Evolutionary conservation across 305 asterid genomes (phyloP).

Genomic region (Fraxinus platypoda): DNA sequence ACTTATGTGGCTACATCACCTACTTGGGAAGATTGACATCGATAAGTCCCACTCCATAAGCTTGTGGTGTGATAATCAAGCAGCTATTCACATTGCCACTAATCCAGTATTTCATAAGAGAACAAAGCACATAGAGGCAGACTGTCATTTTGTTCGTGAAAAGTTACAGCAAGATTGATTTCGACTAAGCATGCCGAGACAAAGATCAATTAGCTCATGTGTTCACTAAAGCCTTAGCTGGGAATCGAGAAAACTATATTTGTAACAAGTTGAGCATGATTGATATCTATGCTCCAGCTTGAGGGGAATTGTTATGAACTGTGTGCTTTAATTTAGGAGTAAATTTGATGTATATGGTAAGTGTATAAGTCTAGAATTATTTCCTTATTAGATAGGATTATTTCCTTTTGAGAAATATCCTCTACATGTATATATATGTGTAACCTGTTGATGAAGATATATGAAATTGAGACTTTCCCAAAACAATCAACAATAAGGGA

Average conservation of each 20-base stretch:
- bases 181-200: background rate
- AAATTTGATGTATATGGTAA: too few relatives aligned
- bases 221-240: background rate
- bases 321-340: too few relatives aligned
- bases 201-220: background rate
- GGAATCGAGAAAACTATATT: background rate
- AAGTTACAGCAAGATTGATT: background rate
- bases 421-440: too few relatives aligned
- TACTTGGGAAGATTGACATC: background rate
- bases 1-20: background rate
- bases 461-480: background rate
- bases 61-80: background rate
- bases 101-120: background rate
- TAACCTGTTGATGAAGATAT: background rate
- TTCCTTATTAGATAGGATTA: background rate
- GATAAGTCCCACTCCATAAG: background rate
- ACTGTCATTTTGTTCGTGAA: background rate
- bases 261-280: background rate
- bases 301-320: background rate
- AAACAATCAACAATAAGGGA: background rate
- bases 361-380: too few relatives aligned
- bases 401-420: background rate
- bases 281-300: background rate
- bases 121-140: background rate
- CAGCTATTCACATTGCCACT: background rate